A percentile compares a stretch with the other conserved stretches of the same genome.
These are phyloP conservation scores for Parsonsia alboflavescens DNA, from an alignment of 257 asterid species.

Conservation along the genomic window DNA sequence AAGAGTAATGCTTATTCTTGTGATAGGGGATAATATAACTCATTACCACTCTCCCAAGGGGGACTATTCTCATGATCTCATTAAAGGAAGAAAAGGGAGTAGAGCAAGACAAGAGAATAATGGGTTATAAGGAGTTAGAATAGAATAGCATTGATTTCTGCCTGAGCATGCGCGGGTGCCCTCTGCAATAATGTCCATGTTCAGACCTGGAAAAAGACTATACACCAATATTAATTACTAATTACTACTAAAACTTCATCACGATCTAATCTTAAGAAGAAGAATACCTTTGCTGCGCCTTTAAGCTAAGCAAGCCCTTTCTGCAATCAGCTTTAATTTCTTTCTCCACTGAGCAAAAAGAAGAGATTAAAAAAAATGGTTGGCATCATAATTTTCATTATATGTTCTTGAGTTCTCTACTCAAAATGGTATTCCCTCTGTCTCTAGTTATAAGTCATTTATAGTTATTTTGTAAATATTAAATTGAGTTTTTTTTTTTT, in stretches of 20 bases:
- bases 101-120: no score
- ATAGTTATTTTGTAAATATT: no score
- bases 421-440: not conserved
- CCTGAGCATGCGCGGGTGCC: constrained; percentile 27
- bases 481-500: no score
- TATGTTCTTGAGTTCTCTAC: not conserved
- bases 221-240: not conserved
- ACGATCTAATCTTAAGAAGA: not conserved
- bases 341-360: constrained; percentile 5
- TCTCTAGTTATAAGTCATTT: no score
- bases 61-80: constrained; percentile 12
- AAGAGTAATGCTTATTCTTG: not conserved
- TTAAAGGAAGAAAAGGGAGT: constrained; percentile 4
- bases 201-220: not conserved
- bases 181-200: constrained; percentile 10
- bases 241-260: no score
- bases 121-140: no score
- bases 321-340: constrained; percentile 1
- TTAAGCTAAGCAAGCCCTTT: constrained; percentile 37
- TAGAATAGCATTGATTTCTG: constrained; percentile 7
- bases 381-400: no score
- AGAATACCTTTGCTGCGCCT: constrained; percentile 36
- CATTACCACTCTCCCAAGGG: not conserved
- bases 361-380: no score
- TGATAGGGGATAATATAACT: not conserved